These are phyloP conservation scores for Lotus japonicus DNA, from an alignment of 306 rosid species.

Conservation along the genomic window DNA sequence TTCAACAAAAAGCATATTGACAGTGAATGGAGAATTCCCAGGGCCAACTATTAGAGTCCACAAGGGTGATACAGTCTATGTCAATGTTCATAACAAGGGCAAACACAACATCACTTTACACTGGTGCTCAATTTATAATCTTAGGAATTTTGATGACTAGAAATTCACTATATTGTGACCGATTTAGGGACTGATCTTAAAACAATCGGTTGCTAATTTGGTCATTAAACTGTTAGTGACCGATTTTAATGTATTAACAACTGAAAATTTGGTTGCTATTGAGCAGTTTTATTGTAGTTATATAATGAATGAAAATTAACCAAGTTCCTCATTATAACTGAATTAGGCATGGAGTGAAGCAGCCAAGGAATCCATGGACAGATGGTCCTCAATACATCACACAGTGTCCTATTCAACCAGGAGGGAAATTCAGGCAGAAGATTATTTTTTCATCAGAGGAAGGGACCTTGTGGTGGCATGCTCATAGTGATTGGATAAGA, in stretches of 20 bases:
- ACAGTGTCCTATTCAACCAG: slow-evolving; percentile 47
- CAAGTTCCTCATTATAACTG: background rate
- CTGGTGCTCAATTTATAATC: slow-evolving; percentile 24
- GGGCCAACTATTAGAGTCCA: slow-evolving; percentile 38
- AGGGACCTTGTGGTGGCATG: slow-evolving; percentile 62
- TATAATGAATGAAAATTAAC: too few relatives aligned
- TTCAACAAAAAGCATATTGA: slow-evolving; percentile 40
- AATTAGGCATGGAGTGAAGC: slow-evolving; percentile 45
- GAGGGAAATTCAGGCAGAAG: slow-evolving; percentile 30
- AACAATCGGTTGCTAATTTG: too few relatives aligned
- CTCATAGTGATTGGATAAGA: slow-evolving; percentile 45
- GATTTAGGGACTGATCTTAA: too few relatives aligned
- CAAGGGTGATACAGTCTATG: slow-evolving; percentile 33
- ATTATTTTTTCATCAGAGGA: slow-evolving; percentile 38
- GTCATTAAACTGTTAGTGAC: too few relatives aligned
- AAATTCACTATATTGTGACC: too few relatives aligned
- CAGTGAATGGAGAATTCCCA: slow-evolving; percentile 44
- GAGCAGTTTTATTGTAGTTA: too few relatives aligned
- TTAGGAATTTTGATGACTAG: background rate
- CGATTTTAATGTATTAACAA: too few relatives aligned
- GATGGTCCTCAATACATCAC: slow-evolving; percentile 46
- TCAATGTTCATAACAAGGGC: slow-evolving; percentile 31
- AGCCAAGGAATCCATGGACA: slow-evolving; percentile 42
- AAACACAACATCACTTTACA: slow-evolving; percentile 41
- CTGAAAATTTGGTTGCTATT: too few relatives aligned